Base-by-base conservation (phyloP, 805 yeast species). In the Candida hungchunana region DNA sequence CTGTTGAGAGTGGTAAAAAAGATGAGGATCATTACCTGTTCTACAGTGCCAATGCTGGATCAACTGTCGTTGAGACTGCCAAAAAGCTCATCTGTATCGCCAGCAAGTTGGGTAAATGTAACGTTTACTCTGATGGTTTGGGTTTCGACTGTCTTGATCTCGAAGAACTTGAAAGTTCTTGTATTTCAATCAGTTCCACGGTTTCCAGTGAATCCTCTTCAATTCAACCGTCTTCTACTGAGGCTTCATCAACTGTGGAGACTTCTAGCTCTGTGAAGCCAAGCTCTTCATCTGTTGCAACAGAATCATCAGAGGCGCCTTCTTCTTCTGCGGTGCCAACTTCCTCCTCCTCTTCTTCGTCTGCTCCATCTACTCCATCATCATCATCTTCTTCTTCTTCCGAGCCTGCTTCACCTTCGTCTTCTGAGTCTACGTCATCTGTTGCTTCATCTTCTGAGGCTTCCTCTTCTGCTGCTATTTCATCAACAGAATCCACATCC, bases 31-130 rank as follows among this genome's bases (percentile, higher is more conserved):
- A 29, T 20, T 43, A 40, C 15, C n/a, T 32, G 3, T 43, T 47
- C 36, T 49, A 43, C 40, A 46, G 50, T 13, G 51, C 48, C 31
- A 34, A 38, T 24, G 6, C 39, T 6, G 49, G 46, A 5, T 34
- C 47, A 7, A 32, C 27, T 13, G 32, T 48, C 9, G 29, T 32
- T 12, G 17, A 32, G 0, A 6, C 36, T 2, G n/a, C 40, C 9
- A 29, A 32, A 5, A 10, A 6, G 4, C 27, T 21, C n/a, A n/a
- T 18, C 3, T 49, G 53, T 28, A 39, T 34, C 28, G 16, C 40
- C 14, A 3, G 28, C 3, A 31, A 27, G 15, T 26, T 38, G 15
- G 17, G 20, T 4, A 25, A 40, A 17, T 42, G 51, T 29, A 26
- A 34, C 4, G 7, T 24, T 11, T 36, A 42, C 32, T 18, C 31